These are phyloP conservation scores for Yamadazyma siamensis DNA, from an alignment of 1,139 yeast species.

Conservation along the genomic window DNA sequence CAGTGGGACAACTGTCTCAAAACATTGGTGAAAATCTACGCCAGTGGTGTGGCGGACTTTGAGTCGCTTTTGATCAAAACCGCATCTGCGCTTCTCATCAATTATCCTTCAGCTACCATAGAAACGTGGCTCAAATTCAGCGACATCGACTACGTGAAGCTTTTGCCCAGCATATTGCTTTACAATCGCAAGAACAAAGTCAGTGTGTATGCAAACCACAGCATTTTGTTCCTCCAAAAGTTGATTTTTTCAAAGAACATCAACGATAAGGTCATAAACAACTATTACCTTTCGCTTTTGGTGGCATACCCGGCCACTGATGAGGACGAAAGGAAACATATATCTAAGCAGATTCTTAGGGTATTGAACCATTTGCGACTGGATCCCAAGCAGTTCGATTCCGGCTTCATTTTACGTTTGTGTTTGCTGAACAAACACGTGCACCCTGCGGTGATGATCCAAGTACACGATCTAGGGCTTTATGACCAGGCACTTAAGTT, in stretches of 20 bases:
- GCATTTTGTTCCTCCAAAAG: slow-evolving; percentile 60
- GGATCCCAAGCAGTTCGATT: slow-evolving; percentile 44
- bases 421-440: slow-evolving; percentile 60
- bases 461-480: slow-evolving; percentile 59
- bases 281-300: slow-evolving; percentile 69
- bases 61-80: slow-evolving; percentile 47
- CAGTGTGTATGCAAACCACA: slow-evolving; percentile 50
- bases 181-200: slow-evolving; percentile 50
- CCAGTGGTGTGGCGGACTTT: slow-evolving; percentile 25
- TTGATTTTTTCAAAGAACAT: slow-evolving; percentile 52
- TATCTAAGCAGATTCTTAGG: slow-evolving; percentile 25
- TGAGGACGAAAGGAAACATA: slow-evolving; percentile 20
- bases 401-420: slow-evolving; percentile 71
- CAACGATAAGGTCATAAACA: slow-evolving; percentile 56
- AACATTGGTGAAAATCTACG: slow-evolving; percentile 48
- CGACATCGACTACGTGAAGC: slow-evolving; percentile 49
- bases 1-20: slow-evolving; percentile 75
- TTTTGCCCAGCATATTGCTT: slow-evolving; percentile 73
- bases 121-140: slow-evolving; percentile 71
- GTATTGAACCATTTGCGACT: slow-evolving; percentile 25
- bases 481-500: slow-evolving; percentile 79
- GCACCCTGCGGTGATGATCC: slow-evolving; percentile 67
- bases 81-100: slow-evolving; percentile 64
- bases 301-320: slow-evolving; percentile 42
- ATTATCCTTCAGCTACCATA: slow-evolving; percentile 67